Conservation (phyloP, 371 early-diverging fungal species). For the Vittaforma corneae region DNA sequence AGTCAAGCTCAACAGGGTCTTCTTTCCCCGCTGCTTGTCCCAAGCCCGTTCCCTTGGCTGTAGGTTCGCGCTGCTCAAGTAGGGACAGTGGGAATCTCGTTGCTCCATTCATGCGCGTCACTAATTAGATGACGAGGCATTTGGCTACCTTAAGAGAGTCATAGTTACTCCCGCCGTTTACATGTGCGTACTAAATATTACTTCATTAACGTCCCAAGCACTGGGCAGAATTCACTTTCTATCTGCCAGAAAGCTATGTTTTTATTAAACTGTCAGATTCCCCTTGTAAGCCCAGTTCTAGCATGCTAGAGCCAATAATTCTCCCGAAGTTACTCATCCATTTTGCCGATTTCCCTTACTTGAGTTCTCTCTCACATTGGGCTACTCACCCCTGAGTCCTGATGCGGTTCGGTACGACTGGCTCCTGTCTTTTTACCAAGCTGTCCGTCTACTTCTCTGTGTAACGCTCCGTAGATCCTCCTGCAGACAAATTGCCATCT, state of each 20-base stretch:
- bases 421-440: conserved; percentile 9
- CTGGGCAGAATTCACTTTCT: conserved; percentile 66
- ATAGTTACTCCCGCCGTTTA: conserved; percentile 67
- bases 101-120: conserved; percentile 66
- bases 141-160: conserved; percentile 65
- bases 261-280: conserved; percentile 67
- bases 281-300: conserved; percentile 59
- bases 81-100: conserved; percentile 65
- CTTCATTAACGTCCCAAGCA: conserved; percentile 65
- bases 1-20: conserved; percentile 56
- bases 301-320: conserved; percentile 38
- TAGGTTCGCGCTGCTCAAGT: conserved; percentile 64
- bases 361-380: conserved; percentile 3
- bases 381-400: conserved; percentile 29
- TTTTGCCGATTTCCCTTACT: conserved; percentile 41
- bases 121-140: conserved; percentile 66
- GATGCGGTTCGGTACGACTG: conserved; percentile 35
- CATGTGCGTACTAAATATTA: conserved; percentile 64
- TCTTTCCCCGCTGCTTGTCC: conserved; percentile 63
- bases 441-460: conserved; percentile 4
- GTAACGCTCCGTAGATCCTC: conserved; percentile 7
- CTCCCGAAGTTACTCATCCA: conserved; percentile 36
- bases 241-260: conserved; percentile 66
- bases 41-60: conserved; percentile 64
- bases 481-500: background rate